Percentiles rank a stretch among this genome's conserved stretches.
phyloP scores from a whole-genome alignment of 371 early-diverging fungal species.

The Chytridium lagenaria region DNA sequence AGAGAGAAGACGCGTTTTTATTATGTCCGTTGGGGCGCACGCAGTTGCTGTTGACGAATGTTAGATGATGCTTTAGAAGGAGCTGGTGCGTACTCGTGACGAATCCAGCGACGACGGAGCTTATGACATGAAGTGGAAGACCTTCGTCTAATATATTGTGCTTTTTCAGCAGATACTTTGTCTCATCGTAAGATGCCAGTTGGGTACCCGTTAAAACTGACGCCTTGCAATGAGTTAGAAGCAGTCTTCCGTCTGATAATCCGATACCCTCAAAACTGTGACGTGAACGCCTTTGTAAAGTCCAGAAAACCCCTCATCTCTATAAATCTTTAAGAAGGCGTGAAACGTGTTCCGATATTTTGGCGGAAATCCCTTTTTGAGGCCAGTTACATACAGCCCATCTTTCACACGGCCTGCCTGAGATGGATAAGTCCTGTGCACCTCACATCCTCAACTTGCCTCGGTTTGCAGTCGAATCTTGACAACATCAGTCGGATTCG shows the following conservation, averaged over 20 bases:
- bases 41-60: constrained; percentile 28
- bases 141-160: constrained; percentile 35
- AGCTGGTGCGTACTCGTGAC: constrained; percentile 19
- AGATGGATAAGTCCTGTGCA: too few species aligned
- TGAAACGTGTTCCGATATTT: constrained; percentile 29
- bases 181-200: constrained; percentile 44
- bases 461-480: constrained; percentile 53
- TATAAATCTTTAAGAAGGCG: constrained; percentile 29
- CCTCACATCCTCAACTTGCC: not conserved
- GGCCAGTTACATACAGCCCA: constrained; percentile 35
- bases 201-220: constrained; percentile 40
- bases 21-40: constrained; percentile 42
- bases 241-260: too few species aligned
- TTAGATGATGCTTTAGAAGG: not conserved
- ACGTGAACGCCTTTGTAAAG: constrained; percentile 36
- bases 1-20: constrained; percentile 40
- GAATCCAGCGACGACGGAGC: constrained; percentile 37
- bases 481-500: constrained; percentile 50
- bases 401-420: constrained; percentile 13
- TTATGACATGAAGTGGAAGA: constrained; percentile 26
- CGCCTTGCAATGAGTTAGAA: constrained; percentile 4
- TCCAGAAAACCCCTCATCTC: constrained; percentile 23
- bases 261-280: constrained; percentile 28
- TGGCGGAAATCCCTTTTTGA: constrained; percentile 27
- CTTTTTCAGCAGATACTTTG: constrained; percentile 36